Conservation (phyloP, 2,329 filamentous ascomycete species). For the Conoideocrella luteorostrata region DNA sequence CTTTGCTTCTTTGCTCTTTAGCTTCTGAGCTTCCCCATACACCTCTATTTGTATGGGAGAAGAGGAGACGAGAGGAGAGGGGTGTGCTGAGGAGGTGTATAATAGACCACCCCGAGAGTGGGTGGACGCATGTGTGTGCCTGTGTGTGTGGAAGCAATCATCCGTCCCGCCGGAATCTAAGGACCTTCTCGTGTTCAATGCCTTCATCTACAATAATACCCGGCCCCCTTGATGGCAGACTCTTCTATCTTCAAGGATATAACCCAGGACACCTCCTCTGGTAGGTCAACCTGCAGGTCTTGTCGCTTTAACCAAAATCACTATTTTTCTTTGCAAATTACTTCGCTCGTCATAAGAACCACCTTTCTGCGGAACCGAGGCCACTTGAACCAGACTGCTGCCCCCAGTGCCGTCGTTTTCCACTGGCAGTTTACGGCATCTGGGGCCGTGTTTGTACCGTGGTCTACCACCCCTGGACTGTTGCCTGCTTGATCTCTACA, state of each 20-base stretch:
- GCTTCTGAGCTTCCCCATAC: too few species aligned
- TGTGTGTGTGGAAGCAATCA: neutral
- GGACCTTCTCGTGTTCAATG: neutral
- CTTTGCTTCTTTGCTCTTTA: too few species aligned
- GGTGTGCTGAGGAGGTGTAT: neutral
- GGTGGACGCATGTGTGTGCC: neutral
- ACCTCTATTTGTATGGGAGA: too few species aligned
- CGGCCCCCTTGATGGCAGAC: too few species aligned
- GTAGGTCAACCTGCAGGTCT: neutral
- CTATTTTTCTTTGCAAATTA: neutral
- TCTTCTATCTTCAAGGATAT: neutral
- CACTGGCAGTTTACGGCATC: slow-evolving; percentile 4
- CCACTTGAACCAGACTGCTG: slow-evolving; percentile 4
- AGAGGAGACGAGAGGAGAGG: too few species aligned
- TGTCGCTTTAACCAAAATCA: neutral
- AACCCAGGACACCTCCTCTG: neutral
- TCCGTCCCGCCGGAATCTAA: neutral
- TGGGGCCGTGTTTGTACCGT: slow-evolving; percentile 4
- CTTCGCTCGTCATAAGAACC: neutral
- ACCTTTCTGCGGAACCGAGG: slow-evolving; percentile 6
- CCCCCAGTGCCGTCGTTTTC: slow-evolving; percentile 5
- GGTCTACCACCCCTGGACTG: neutral
- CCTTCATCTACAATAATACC: neutral
- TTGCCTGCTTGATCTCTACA: neutral
- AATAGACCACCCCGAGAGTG: neutral